A percentile compares a stretch with the other conserved stretches of the same genome.
phyloP scores from a whole-genome alignment of 2,329 filamentous ascomycete genomes.

The Neopestalotiopsis rosae region DNA sequence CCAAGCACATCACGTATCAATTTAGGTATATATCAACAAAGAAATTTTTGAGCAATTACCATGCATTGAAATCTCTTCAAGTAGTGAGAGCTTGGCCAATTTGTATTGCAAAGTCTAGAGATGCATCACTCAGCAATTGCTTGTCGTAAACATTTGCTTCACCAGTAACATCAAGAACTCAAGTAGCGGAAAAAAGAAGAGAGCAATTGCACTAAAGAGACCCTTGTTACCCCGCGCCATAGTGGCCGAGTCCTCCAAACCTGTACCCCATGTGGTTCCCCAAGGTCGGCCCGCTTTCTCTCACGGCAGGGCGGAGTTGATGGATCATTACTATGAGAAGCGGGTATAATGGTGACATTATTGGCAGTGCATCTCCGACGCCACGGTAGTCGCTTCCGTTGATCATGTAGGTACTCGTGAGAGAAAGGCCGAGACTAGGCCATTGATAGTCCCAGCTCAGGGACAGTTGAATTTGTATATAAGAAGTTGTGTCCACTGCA shows the following conservation, averaged over 20 bases:
- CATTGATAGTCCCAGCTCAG: not conserved
- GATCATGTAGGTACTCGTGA: not conserved
- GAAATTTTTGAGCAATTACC: not conserved
- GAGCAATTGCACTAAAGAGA: not conserved
- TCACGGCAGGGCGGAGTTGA: not conserved
- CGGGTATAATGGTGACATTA: slow-evolving; percentile 4
- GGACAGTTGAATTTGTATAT: not conserved
- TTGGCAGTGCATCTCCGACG: not conserved
- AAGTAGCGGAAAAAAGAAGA: not conserved
- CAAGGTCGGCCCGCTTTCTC: slow-evolving; percentile 17
- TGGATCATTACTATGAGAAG: slow-evolving; percentile 2
- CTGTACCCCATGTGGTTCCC: slow-evolving; percentile 15
- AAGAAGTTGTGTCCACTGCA: not conserved
- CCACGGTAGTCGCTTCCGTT: not conserved
- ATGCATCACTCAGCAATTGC: no score
- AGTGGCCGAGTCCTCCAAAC: not conserved
- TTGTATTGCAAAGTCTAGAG: no score
- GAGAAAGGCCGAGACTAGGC: slow-evolving; percentile 9
- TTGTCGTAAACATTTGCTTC: no score
- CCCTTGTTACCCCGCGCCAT: slow-evolving; percentile 3
- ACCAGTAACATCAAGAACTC: not conserved
- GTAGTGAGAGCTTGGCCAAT: no score
- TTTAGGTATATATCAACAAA: not conserved
- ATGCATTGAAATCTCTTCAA: no score
- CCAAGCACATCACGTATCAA: not conserved